These are phyloP conservation scores for Kwoniella bestiolae DNA, from an alignment of 768 basidiomycete genomes.

Conservation along the genomic window DNA sequence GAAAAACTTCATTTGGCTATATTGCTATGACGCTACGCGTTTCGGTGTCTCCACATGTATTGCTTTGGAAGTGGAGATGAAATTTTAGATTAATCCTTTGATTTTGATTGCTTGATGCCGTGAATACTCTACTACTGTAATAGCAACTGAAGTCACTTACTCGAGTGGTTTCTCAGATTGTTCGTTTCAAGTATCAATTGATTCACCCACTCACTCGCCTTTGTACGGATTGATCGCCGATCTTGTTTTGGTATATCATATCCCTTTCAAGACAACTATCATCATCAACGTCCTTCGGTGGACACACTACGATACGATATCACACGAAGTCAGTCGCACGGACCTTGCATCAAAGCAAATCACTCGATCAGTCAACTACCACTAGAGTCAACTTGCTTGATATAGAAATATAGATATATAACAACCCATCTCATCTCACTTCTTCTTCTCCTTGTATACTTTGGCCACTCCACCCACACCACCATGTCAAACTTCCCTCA, in stretches of 20 bases:
- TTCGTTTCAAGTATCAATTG: background rate
- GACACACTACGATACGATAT: background rate
- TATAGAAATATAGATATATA: background rate
- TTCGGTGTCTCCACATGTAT: background rate
- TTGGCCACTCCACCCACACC: background rate
- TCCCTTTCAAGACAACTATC: background rate
- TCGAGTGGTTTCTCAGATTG: background rate
- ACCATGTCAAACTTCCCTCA: conserved; percentile 43
- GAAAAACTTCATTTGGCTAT: too few species aligned
- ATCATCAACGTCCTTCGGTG: background rate
- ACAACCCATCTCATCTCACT: background rate
- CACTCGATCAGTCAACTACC: background rate
- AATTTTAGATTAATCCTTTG: too few species aligned
- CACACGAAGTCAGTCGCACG: background rate
- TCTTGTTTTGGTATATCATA: background rate
- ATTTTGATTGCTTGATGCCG: background rate
- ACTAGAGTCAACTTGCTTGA: background rate
- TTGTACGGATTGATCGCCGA: background rate
- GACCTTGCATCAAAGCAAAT: background rate
- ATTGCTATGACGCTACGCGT: background rate
- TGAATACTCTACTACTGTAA: too few species aligned
- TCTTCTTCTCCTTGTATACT: background rate
- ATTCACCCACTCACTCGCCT: background rate
- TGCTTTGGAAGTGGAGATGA: background rate
- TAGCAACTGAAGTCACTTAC: background rate